Conservation (phyloP, 1,139 yeast genomes). For the Candida sanyaensis region DNA sequence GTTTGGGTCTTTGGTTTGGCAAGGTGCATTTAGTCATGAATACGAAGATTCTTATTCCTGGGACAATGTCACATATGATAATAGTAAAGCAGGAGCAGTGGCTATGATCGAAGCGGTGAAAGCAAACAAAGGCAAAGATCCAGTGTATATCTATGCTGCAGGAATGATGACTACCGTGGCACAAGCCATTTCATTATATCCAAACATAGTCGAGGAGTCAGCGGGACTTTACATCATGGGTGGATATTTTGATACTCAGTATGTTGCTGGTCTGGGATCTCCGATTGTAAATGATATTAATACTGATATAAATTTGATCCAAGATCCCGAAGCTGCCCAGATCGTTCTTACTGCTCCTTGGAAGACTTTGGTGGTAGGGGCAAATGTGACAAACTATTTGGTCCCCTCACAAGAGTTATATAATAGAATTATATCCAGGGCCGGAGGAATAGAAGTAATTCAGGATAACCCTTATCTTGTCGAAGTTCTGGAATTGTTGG, state of each 20-base stretch:
- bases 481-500: slow-evolving; percentile 25
- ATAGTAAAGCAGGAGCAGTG: slow-evolving; percentile 31
- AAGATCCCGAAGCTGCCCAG: slow-evolving; percentile 48
- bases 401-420: slow-evolving; percentile 39
- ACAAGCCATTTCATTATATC: slow-evolving; percentile 40
- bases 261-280: slow-evolving; percentile 33
- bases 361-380: slow-evolving; percentile 37
- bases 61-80: slow-evolving; percentile 29
- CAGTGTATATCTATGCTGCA: slow-evolving; percentile 37
- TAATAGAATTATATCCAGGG: slow-evolving; percentile 30
- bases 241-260: slow-evolving; percentile 41
- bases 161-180: slow-evolving; percentile 47
- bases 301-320: slow-evolving; percentile 42
- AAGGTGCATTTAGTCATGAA: slow-evolving; percentile 35
- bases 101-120: slow-evolving; percentile 41
- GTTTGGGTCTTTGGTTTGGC: slow-evolving; percentile 42
- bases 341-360: slow-evolving; percentile 39
- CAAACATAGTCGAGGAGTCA: slow-evolving; percentile 35
- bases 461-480: slow-evolving; percentile 24
- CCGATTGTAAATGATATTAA: slow-evolving; percentile 30
- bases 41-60: slow-evolving; percentile 30
- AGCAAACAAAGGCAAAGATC: slow-evolving; percentile 26
- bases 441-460: slow-evolving; percentile 27
- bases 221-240: slow-evolving; percentile 45
- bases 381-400: slow-evolving; percentile 39